phyloP scores from a whole-genome alignment of 805 yeast species.

The Metschnikowia cubensis region DNA sequence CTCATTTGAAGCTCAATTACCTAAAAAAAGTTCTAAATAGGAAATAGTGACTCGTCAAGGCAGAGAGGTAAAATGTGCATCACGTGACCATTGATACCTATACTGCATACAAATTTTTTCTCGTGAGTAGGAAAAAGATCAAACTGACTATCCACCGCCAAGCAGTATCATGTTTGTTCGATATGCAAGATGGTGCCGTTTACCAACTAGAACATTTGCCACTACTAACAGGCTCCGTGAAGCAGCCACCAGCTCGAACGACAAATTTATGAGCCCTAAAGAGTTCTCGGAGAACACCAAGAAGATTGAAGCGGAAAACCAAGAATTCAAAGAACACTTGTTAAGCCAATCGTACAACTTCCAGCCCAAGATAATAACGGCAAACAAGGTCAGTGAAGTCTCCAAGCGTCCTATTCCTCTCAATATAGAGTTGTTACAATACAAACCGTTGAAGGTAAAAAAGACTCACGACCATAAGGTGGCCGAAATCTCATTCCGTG shows the following conservation, averaged over 20 bases:
- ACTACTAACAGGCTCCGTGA: constrained; percentile 2
- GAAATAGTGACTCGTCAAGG: background rate
- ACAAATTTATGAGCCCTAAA: constrained; percentile 27
- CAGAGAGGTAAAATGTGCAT: background rate
- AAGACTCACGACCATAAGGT: constrained; percentile 68
- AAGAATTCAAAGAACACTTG: constrained; percentile 25
- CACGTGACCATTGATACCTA: background rate
- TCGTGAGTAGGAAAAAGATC: constrained; percentile 3
- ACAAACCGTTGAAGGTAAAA: constrained; percentile 71
- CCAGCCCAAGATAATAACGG: constrained; percentile 27
- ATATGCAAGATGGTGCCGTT: constrained; percentile 5
- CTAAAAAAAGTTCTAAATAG: background rate
- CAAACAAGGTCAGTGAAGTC: constrained; percentile 18
- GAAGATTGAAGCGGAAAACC: constrained; percentile 23
- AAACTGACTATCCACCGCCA: background rate
- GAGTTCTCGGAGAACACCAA: constrained; percentile 29
- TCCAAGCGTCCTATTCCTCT: constrained; percentile 67
- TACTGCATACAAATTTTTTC: constrained; percentile 2
- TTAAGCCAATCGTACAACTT: constrained; percentile 26
- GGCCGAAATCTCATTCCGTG: constrained; percentile 71
- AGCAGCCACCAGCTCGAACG: background rate
- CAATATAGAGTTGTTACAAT: constrained; percentile 75
- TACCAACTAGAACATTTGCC: constrained; percentile 7
- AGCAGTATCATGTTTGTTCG: constrained; percentile 7
- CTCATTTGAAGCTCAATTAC: no score